These are phyloP conservation scores for Berkeleyomyces basicola DNA, from an alignment of 2,329 filamentous ascomycete species.

Conservation along the genomic window DNA sequence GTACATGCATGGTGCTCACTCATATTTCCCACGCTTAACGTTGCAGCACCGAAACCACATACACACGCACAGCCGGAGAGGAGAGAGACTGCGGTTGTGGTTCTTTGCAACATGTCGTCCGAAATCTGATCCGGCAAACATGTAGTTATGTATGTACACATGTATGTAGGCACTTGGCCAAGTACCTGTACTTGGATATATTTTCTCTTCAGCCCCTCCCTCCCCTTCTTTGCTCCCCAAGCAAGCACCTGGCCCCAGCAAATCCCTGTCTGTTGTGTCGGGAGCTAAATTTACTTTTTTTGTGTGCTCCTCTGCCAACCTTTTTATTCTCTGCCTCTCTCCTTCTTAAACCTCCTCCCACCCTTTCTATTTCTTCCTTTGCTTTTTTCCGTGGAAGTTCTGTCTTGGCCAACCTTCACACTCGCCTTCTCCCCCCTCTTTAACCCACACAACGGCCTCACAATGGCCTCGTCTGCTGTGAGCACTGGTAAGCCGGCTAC, in stretches of 20 bases:
- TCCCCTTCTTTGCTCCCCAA: not conserved
- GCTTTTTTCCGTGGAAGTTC: not conserved
- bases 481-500: slow-evolving; percentile 6
- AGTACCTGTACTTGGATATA: not conserved
- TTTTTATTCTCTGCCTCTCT: not conserved
- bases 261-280: slow-evolving; percentile 2
- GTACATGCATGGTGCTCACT: too few relatives aligned
- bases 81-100: too few relatives aligned
- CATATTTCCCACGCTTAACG: not conserved
- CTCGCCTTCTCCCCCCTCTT: not conserved
- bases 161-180: not conserved
- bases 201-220: not conserved
- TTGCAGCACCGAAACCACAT: not conserved
- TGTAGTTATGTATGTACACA: not conserved
- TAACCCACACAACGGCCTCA: not conserved
- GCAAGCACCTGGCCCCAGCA: not conserved
- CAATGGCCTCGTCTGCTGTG: slow-evolving; percentile 14
- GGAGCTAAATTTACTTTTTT: not conserved
- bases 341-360: not conserved
- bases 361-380: not conserved
- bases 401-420: not conserved
- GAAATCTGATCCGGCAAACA: not conserved
- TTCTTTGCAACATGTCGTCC: not conserved
- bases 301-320: not conserved
- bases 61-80: not conserved